A percentile compares a stretch with the other conserved stretches of the same genome.
These are phyloP conservation scores for Rhizopogon rudus DNA, from an alignment of 768 basidiomycete genomes.

Conservation along the genomic window DNA sequence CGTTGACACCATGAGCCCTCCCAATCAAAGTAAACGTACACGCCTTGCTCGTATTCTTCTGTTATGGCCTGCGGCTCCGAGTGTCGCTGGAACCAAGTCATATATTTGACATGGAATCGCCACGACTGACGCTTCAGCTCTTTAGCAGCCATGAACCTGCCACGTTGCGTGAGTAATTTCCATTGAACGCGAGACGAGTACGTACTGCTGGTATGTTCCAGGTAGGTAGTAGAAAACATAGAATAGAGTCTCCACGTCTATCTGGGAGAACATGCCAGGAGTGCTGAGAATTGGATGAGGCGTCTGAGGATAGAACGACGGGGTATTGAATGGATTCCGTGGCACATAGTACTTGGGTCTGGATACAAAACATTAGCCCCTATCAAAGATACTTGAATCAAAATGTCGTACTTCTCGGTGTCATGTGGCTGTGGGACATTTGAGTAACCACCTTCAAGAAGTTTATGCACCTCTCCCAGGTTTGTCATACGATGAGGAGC, in stretches of 20 bases:
- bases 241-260: slow-evolving; percentile 96
- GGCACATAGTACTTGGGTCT: slow-evolving; percentile 98
- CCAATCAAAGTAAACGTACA: slow-evolving; percentile 99
- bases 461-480: slow-evolving; percentile 85
- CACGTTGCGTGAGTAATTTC: slow-evolving; percentile 1
- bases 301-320: slow-evolving; percentile 89
- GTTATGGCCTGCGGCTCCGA: slow-evolving; percentile 98
- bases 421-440: slow-evolving; percentile 91
- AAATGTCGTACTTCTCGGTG: slow-evolving; percentile 81
- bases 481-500: slow-evolving; percentile 84
- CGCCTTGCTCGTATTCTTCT: slow-evolving; percentile 98
- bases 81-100: slow-evolving; percentile 99
- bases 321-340: slow-evolving; percentile 86
- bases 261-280: slow-evolving; percentile 78
- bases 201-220: slow-evolving; percentile 94
- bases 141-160: slow-evolving; percentile 89
- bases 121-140: slow-evolving; percentile 97
- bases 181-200: not conserved
- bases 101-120: slow-evolving; percentile 98
- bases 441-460: slow-evolving; percentile 87
- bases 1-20: slow-evolving; percentile 98
- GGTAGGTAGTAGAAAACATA: slow-evolving; percentile 98
- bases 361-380: slow-evolving; percentile 7
- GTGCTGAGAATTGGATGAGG: slow-evolving; percentile 79
- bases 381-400: not conserved